Conservation (phyloP, 495 filamentous ascomycete genomes). For the Hyphodiscus hymeniophilus region DNA sequence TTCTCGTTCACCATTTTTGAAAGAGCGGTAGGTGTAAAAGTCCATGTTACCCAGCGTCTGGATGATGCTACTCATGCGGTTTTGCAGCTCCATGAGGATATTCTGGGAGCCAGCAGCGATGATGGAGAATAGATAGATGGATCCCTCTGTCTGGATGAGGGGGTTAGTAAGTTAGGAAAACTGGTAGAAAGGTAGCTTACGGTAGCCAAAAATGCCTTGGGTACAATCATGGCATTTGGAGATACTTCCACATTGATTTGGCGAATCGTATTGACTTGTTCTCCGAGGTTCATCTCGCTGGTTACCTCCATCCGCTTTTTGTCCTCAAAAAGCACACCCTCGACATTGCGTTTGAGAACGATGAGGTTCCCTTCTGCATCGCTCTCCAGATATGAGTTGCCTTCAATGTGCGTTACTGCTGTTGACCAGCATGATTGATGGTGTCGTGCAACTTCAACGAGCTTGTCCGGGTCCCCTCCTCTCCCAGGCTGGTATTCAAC, state of each 20-base stretch:
- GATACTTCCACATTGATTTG: conserved; percentile 47
- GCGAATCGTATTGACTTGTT: conserved; percentile 82
- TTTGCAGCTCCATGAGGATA: conserved; percentile 77
- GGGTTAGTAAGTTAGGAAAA: conserved; percentile 21
- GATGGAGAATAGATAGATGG: conserved; percentile 79
- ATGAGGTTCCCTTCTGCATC: conserved; percentile 85
- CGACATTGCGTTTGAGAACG: conserved; percentile 60
- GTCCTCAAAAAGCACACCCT: conserved; percentile 69
- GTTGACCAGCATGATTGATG: conserved; percentile 76
- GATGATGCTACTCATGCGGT: conserved; percentile 36
- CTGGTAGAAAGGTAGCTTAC: conserved; percentile 41
- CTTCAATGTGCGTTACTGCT: conserved; percentile 61
- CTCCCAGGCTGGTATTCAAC: conserved; percentile 52
- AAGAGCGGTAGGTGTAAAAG: conserved; percentile 72
- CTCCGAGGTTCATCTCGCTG: conserved; percentile 76
- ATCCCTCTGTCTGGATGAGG: conserved; percentile 65
- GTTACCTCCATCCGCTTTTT: conserved; percentile 59
- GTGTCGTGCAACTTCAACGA: conserved; percentile 72
- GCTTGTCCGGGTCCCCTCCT: conserved; percentile 34
- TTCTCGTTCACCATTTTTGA: conserved; percentile 59
- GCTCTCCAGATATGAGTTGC: conserved; percentile 66
- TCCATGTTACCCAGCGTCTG: conserved; percentile 41
- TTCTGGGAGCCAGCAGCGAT: conserved; percentile 64
- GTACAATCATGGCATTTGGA: conserved; percentile 56
- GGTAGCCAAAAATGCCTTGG: conserved; percentile 82